These are phyloP conservation scores for Phytophthora sansomeana DNA, from an alignment of 352 stramenopile species.

Conservation along the genomic window DNA sequence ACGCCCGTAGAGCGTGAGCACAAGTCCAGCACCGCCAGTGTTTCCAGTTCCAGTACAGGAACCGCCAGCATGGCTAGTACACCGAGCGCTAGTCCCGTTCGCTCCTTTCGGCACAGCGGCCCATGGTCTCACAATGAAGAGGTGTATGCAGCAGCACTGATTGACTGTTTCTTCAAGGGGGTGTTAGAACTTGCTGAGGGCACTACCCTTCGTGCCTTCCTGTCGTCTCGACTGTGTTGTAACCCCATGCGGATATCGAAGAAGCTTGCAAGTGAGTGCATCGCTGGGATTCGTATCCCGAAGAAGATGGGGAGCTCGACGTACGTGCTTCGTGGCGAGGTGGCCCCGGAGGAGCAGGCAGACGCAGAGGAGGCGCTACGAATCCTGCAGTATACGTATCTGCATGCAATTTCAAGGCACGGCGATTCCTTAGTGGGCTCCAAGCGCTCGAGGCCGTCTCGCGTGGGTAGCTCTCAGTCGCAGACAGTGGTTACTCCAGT, in stretches of 20 bases:
- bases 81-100: constrained; percentile 32
- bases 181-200: constrained; percentile 64
- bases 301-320: constrained; percentile 79
- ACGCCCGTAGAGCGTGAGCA: constrained; percentile 37
- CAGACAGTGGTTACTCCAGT: too few relatives aligned
- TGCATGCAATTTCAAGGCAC: too few relatives aligned
- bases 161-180: constrained; percentile 78
- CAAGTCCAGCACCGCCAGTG: constrained; percentile 37
- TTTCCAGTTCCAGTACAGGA: constrained; percentile 36
- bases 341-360: constrained; percentile 43
- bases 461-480: too few relatives aligned
- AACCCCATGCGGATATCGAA: constrained; percentile 85
- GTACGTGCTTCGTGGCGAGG: constrained; percentile 52
- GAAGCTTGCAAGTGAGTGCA: constrained; percentile 75
- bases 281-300: constrained; percentile 72
- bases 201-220: constrained; percentile 71
- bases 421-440: too few relatives aligned
- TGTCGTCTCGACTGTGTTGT: constrained; percentile 68
- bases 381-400: too few relatives aligned
- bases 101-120: constrained; percentile 58
- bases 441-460: too few relatives aligned
- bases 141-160: constrained; percentile 68
- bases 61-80: constrained; percentile 33
- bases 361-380: neutral
- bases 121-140: constrained; percentile 78